phyloP scores from a whole-genome alignment of 345 rosid genomes.

The Salix caprea region DNA sequence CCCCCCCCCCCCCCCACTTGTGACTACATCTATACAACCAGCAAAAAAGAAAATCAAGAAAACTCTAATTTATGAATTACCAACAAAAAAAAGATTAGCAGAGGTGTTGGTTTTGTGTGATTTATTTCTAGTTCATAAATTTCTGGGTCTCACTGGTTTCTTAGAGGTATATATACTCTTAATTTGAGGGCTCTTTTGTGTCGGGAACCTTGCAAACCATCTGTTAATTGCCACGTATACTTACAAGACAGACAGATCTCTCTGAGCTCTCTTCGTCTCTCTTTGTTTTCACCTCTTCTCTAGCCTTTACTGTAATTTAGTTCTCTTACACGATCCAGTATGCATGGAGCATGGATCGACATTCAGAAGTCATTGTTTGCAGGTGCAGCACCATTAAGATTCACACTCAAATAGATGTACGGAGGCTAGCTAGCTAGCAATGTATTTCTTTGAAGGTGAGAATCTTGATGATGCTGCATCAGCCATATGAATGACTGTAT shows the following conservation, averaged over 20 bases:
- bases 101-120: conserved; percentile 4
- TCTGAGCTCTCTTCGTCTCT: background rate
- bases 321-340: background rate
- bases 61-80: conserved; percentile 8
- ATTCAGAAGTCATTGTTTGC: conserved; percentile 46
- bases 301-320: background rate
- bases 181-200: background rate
- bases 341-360: conserved; percentile 3
- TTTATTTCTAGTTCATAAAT: background rate
- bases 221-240: conserved; percentile 6
- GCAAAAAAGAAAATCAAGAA: background rate
- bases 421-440: background rate
- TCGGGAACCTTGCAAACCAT: conserved; percentile 4
- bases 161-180: background rate
- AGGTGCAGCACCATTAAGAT: conserved; percentile 67
- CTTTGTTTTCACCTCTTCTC: background rate
- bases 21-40: too few relatives aligned
- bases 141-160: background rate
- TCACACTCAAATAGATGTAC: conserved; percentile 41
- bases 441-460: conserved; percentile 26
- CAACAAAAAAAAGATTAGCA: background rate
- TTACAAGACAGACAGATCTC: background rate
- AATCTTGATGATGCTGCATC: conserved; percentile 95
- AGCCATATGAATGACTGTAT: conserved; percentile 47
- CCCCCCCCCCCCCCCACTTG: background rate